Conservation (phyloP, 1,139 yeast species). For the Blastobotrys apis region DNA sequence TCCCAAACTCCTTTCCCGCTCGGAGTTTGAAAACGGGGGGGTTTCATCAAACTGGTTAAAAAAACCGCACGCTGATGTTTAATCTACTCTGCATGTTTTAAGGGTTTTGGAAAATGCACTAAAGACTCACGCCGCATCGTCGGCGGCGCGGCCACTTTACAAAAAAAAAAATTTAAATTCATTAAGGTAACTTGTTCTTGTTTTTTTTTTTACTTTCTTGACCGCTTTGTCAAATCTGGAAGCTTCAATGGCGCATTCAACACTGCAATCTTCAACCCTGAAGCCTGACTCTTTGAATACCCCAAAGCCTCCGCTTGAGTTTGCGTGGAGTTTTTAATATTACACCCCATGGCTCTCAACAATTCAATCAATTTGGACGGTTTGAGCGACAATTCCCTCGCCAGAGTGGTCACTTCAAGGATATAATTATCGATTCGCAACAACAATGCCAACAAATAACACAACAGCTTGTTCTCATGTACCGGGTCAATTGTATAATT, state of each 20-base stretch:
- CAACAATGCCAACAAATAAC: constrained; percentile 68
- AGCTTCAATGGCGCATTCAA: constrained; percentile 85
- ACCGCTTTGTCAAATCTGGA: constrained; percentile 77
- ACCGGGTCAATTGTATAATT: constrained; percentile 78
- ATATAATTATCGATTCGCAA: constrained; percentile 73
- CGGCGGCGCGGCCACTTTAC: too few relatives aligned
- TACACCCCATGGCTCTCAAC: constrained; percentile 79
- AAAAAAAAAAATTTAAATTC: background rate
- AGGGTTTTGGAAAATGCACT: too few relatives aligned
- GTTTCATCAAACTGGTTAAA: too few relatives aligned
- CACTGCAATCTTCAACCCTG: constrained; percentile 71
- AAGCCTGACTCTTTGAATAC: constrained; percentile 60
- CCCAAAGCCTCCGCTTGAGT: constrained; percentile 82
- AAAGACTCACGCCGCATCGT: too few relatives aligned
- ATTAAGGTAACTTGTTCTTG: background rate
- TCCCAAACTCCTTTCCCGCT: too few relatives aligned
- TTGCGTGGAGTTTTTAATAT: constrained; percentile 66
- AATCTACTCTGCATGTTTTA: too few relatives aligned
- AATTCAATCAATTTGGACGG: constrained; percentile 68
- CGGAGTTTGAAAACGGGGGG: too few relatives aligned
- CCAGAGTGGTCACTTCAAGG: constrained; percentile 74
- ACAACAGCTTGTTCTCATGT: constrained; percentile 77
- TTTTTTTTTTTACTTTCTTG: constrained; percentile 34
- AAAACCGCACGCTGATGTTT: too few relatives aligned
- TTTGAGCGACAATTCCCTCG: constrained; percentile 78